Evolutionary conservation across 208 protist species (phyloP), one percentile per base, ranked within the genome.

Genomic region (Acanthamoeba healyi): DNA sequence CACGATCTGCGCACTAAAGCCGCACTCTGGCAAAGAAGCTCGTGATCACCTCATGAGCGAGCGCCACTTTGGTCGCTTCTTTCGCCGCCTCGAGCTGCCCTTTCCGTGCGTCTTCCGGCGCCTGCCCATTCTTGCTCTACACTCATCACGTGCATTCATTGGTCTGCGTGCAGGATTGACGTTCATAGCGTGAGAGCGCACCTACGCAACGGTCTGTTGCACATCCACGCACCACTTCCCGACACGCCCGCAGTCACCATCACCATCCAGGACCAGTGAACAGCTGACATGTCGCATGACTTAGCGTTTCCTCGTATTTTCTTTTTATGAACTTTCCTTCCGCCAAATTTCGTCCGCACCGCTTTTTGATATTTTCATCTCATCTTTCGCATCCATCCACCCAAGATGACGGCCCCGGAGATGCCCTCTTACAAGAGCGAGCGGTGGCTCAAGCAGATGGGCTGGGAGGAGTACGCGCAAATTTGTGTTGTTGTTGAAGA

Each of bases 21-120:
- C 77, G 22, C 77, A n/a, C 32, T 58, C 77, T 14, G 5, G 10
- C 26, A 86, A 86, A 36, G 77, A 86, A 24, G n/a, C 24, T 7
- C 17, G 46, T 0, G 77, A 22, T 12, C 44, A 86, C 19, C 24
- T 49, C 32, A 58, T 86, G 77, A 42, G 29, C 22, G 77, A 86
- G 24, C 77, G 77, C 3, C 77, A 86, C 44, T 86, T 86, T 24
- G 77, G 77, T 58, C 77, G 77, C 0, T 86, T 86, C 77, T 86
- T 61, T 29, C 40, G 77, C 7, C 77, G 29, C 38, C 22, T 86
- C 12, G 5, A n/a, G 2, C 3, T 86, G 42, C 77, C 77, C 44
- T 86, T 38, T 44, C 29, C 58, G 77, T 86, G 36, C 77, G 15
- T 6, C 38, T 4, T 77, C 9, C n/a, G 2, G 7, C 44, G 44